phyloP scores from a whole-genome alignment of 768 basidiomycete genomes.

The Omphalotus guepiniiformis region DNA sequence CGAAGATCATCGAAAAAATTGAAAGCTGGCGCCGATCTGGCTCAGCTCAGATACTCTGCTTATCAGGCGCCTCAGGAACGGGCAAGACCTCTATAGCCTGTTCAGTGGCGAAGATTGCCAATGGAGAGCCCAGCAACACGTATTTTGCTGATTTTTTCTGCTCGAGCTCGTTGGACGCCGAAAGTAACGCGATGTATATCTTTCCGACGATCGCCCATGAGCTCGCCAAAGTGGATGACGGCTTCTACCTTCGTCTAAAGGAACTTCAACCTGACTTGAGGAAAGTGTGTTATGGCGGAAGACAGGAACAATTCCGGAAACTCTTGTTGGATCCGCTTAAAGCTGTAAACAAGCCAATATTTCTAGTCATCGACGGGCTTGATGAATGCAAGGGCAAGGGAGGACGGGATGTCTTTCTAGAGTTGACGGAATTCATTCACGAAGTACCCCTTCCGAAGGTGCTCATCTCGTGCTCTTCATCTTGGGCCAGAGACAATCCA shows the following conservation, averaged over 20 bases:
- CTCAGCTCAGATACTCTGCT: background rate
- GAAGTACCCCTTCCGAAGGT: background rate
- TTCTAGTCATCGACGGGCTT: constrained; percentile 6
- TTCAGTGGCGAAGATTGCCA: background rate
- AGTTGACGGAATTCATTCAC: background rate
- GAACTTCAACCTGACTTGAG: no score
- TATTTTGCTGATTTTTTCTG: constrained; percentile 3
- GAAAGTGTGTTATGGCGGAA: no score
- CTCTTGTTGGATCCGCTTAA: background rate
- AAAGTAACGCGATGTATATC: constrained; percentile 1
- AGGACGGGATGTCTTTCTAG: background rate
- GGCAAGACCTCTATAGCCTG: constrained; percentile 3
- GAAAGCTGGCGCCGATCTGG: background rate
- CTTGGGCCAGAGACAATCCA: no score
- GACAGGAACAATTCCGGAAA: background rate
- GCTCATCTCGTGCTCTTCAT: background rate
- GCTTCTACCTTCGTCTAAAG: background rate
- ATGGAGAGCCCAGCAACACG: background rate
- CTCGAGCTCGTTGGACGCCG: constrained; percentile 1
- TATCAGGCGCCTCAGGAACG: background rate
- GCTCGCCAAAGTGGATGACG: background rate
- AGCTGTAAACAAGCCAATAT: background rate
- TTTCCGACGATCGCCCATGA: constrained; percentile 5
- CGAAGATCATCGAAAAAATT: background rate
- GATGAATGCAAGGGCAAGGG: background rate